Evolutionary conservation across 2,329 filamentous ascomycete genomes (phyloP).

Genomic region (Phoma sp.): DNA sequence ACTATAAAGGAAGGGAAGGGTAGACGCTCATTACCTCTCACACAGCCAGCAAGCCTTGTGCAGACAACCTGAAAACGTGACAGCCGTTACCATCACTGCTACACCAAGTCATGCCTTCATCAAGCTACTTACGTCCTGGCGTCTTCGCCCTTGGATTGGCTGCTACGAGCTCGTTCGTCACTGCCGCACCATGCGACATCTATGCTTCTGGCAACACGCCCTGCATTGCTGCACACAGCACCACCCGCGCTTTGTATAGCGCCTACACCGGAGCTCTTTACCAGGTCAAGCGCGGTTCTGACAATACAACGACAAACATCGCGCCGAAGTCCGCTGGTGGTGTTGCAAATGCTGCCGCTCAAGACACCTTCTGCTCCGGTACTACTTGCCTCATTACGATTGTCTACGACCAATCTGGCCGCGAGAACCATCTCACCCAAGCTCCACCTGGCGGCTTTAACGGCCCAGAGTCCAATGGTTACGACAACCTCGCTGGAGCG

Average conservation of each 20-base stretch:
- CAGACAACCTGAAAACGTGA: background rate
- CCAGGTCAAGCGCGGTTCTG: conserved; percentile 64
- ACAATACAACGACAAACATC: conserved; percentile 57
- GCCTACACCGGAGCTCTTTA: conserved; percentile 63
- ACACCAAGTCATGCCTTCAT: conserved; percentile 12
- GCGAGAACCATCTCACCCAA: conserved; percentile 67
- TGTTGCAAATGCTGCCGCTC: conserved; percentile 65
- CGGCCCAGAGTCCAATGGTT: conserved; percentile 63
- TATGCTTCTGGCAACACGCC: conserved; percentile 65
- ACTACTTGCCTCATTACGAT: conserved; percentile 69
- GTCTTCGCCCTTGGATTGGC: conserved; percentile 44
- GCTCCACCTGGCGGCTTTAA: conserved; percentile 64
- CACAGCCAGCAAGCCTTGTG: background rate
- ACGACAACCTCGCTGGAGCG: conserved; percentile 66
- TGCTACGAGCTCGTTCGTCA: conserved; percentile 50
- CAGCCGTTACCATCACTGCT: background rate
- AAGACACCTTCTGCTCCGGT: conserved; percentile 66
- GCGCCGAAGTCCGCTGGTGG: conserved; percentile 63
- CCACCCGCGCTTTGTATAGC: conserved; percentile 67
- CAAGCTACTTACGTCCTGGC: conserved; percentile 1
- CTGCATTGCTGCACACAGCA: conserved; percentile 70
- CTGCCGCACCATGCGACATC: conserved; percentile 67
- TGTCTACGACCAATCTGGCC: conserved; percentile 71
- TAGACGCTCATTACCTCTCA: background rate
- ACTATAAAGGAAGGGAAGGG: background rate